A percentile compares a stretch with the other conserved stretches of the same genome.
These are phyloP conservation scores for Funneliformis geosporum DNA, from an alignment of 192 early-diverging fungal genomes.

Conservation along the genomic window DNA sequence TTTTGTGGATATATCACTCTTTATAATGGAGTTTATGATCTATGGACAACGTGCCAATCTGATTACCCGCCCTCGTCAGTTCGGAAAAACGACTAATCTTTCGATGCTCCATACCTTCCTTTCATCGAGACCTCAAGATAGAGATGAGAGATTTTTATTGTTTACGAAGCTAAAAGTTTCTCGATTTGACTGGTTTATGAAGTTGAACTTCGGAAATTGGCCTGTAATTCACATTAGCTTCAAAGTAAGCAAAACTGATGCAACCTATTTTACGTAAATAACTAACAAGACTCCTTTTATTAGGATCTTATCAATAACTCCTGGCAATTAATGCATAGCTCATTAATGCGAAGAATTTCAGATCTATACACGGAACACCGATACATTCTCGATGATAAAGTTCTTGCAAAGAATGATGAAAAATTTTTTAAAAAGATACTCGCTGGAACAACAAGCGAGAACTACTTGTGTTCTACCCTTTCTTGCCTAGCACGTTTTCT, in stretches of 20 bases:
- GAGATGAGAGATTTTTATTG: background rate
- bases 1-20: conserved; percentile 29
- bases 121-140: background rate
- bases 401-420: background rate
- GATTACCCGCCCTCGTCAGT: conserved; percentile 16
- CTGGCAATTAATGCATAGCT: background rate
- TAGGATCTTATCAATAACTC: conserved; percentile 3
- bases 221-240: conserved; percentile 23
- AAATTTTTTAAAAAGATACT: background rate
- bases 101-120: conserved; percentile 27
- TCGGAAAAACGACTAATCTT: conserved; percentile 23
- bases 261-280: background rate
- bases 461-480: background rate
- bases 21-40: conserved; percentile 24
- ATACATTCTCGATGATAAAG: background rate
- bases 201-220: conserved; percentile 7
- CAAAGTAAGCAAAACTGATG: background rate
- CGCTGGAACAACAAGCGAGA: background rate
- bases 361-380: conserved; percentile 17
- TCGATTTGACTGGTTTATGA: background rate
- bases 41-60: background rate
- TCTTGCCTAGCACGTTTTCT: background rate
- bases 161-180: conserved; percentile 16
- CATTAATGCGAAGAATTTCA: background rate
- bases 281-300: background rate